Evolutionary conservation across 495 filamentous ascomycete species (phyloP).

Genomic region (Patellaria atrata): DNA sequence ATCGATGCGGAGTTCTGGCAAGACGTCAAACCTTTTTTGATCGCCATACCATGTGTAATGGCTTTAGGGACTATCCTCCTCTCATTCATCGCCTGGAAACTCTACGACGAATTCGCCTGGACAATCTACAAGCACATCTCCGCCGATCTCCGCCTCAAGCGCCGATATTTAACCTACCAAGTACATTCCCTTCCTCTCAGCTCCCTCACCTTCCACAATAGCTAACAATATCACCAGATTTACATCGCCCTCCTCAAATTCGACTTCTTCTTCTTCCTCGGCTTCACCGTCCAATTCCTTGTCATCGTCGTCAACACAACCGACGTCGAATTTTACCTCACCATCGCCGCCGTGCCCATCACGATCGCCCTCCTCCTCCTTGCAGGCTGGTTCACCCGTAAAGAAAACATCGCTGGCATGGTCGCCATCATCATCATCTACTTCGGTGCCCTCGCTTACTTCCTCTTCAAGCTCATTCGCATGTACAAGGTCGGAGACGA

Average conservation of each 20-base stretch:
- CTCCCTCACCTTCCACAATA: no score
- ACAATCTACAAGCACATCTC: slow-evolving; percentile 99
- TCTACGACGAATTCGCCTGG: slow-evolving; percentile 98
- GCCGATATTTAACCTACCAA: slow-evolving; percentile 91
- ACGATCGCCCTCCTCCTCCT: slow-evolving; percentile 76
- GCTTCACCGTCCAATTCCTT: slow-evolving; percentile 93
- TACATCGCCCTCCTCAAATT: slow-evolving; percentile 97
- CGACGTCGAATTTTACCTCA: slow-evolving; percentile 68
- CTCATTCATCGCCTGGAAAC: slow-evolving; percentile 70
- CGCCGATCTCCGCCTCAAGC: slow-evolving; percentile 91
- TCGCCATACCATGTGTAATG: slow-evolving; percentile 76
- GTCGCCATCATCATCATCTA: slow-evolving; percentile 64
- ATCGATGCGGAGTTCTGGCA: slow-evolving; percentile 45
- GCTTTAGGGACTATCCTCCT: slow-evolving; percentile 58
- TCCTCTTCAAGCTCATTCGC: slow-evolving; percentile 93
- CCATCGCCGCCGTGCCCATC: slow-evolving; percentile 74
- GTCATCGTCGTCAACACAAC: slow-evolving; percentile 65
- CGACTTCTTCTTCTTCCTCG: slow-evolving; percentile 99
- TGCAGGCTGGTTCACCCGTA: slow-evolving; percentile 71
- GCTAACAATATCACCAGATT: slow-evolving; percentile 48
- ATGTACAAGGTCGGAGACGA: slow-evolving; percentile 58
- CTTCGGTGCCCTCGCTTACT: slow-evolving; percentile 83
- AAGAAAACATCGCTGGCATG: slow-evolving; percentile 71
- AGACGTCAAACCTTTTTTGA: slow-evolving; percentile 55
- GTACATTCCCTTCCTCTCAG: slow-evolving; percentile 33